Conservation (phyloP, 108 stramenopile genomes). For the Bacterosira constricta region DNA sequence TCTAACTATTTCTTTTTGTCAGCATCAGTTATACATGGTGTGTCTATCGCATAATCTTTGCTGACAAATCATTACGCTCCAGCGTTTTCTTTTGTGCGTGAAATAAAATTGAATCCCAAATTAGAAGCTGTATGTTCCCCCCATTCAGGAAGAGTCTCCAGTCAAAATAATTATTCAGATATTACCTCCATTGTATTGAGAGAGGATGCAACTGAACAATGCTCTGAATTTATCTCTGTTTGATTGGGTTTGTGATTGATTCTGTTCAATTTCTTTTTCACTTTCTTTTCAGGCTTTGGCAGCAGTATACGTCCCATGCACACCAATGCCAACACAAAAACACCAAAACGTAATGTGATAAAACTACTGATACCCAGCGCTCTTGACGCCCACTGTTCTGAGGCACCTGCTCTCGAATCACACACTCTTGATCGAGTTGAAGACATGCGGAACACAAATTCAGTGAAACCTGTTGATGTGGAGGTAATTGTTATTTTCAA, state of each 20-base stretch:
- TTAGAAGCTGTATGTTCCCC: not conserved
- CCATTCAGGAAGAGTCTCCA: no score
- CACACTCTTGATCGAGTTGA: conserved; percentile 1
- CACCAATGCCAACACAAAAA: conserved; percentile 32
- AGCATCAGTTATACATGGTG: no score
- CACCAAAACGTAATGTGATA: conserved; percentile 21
- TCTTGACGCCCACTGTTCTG: conserved; percentile 8
- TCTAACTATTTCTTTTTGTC: no score
- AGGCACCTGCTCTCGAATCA: not conserved
- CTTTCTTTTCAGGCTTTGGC: conserved; percentile 28
- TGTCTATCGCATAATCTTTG: no score
- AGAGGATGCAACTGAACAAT: not conserved
- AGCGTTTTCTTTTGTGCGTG: no score
- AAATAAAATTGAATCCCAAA: not conserved
- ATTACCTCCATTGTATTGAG: conserved; percentile 12
- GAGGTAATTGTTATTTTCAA: no score
- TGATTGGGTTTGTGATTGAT: not conserved
- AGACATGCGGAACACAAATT: not conserved
- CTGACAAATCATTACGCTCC: no score
- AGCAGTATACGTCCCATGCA: conserved; percentile 31
- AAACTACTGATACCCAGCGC: conserved; percentile 24
- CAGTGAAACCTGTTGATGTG: no score
- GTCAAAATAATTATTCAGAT: not conserved
- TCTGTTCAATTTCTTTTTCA: not conserved
- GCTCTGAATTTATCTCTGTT: not conserved